These are phyloP conservation scores for Taxillus chinensis DNA, from an alignment of 164 flowering plant genomes.

Conservation along the genomic window DNA sequence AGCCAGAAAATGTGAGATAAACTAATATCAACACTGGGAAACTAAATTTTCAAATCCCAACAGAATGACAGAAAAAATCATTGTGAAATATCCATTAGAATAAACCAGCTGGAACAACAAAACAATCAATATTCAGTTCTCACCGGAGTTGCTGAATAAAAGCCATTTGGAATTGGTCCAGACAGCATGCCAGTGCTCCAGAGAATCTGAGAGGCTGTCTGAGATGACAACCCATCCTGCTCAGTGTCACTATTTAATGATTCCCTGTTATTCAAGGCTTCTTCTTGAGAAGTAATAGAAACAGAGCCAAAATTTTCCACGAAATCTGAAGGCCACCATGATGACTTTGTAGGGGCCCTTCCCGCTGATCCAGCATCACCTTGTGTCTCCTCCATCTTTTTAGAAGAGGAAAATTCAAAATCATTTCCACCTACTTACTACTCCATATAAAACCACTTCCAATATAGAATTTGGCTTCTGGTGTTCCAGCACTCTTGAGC, in stretches of 20 bases:
- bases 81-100: neutral
- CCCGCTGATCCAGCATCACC: conserved; percentile 60
- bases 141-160: conserved; percentile 83
- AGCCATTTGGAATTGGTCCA: conserved; percentile 88
- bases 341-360: conserved; percentile 47
- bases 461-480: conserved; percentile 5
- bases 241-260: conserved; percentile 21
- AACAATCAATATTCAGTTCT: conserved; percentile 18
- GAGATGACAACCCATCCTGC: conserved; percentile 41
- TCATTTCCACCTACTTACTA: conserved; percentile 47
- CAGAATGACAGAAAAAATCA: neutral
- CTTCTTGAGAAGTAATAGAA: conserved; percentile 55
- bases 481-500: conserved; percentile 13
- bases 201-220: conserved; percentile 69
- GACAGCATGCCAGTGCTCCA: conserved; percentile 82
- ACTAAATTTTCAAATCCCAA: neutral
- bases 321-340: conserved; percentile 80
- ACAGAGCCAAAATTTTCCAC: conserved; percentile 62
- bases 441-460: conserved; percentile 26
- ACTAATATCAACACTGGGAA: no score
- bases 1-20: no score
- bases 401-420: conserved; percentile 33
- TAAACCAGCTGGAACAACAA: neutral
- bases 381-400: conserved; percentile 73
- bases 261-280: conserved; percentile 26